Evolutionary conservation across 495 filamentous ascomycete genomes (phyloP).

Genomic region (Penicillium paxilli): DNA sequence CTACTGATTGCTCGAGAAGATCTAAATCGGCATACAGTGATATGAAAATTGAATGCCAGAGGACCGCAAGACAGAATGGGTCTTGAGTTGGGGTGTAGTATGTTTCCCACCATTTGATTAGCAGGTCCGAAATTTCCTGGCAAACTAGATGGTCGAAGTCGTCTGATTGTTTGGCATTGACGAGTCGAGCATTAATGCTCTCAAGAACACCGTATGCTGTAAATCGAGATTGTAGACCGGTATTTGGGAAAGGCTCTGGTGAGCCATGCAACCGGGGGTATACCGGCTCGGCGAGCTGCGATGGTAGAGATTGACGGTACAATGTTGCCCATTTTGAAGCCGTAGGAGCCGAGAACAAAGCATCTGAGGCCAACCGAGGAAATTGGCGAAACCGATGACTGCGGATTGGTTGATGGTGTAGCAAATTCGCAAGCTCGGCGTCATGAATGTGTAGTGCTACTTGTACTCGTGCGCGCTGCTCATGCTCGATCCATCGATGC

Average conservation of each 20-base stretch:
- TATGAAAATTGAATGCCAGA: slow-evolving; percentile 40
- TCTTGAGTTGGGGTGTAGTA: slow-evolving; percentile 17
- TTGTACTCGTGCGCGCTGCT: slow-evolving; percentile 21
- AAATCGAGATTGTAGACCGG: slow-evolving; percentile 14
- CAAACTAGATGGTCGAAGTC: slow-evolving; percentile 11
- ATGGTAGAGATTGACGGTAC: slow-evolving; percentile 6
- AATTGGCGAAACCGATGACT: slow-evolving; percentile 23
- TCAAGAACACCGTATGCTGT: slow-evolving; percentile 24
- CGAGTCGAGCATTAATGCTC: slow-evolving; percentile 18
- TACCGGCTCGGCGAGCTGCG: not conserved
- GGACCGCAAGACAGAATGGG: slow-evolving; percentile 28
- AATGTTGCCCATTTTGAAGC: slow-evolving; percentile 27
- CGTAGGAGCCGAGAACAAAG: slow-evolving; percentile 31
- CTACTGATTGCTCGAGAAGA: slow-evolving; percentile 29
- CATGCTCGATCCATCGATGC: slow-evolving; percentile 16
- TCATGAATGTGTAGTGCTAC: slow-evolving; percentile 33
- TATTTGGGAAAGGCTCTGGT: slow-evolving; percentile 7
- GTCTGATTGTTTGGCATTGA: slow-evolving; percentile 18
- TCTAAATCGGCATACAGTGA: slow-evolving; percentile 32
- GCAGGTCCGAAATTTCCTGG: slow-evolving; percentile 10
- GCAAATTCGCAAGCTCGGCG: slow-evolving; percentile 34
- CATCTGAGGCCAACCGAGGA: slow-evolving; percentile 21
- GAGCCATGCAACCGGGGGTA: not conserved
- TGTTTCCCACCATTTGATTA: slow-evolving; percentile 23
- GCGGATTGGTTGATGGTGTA: slow-evolving; percentile 35